Conservation (phyloP, 2,329 filamentous ascomycete genomes). For the Sporothrix brasiliensis region DNA sequence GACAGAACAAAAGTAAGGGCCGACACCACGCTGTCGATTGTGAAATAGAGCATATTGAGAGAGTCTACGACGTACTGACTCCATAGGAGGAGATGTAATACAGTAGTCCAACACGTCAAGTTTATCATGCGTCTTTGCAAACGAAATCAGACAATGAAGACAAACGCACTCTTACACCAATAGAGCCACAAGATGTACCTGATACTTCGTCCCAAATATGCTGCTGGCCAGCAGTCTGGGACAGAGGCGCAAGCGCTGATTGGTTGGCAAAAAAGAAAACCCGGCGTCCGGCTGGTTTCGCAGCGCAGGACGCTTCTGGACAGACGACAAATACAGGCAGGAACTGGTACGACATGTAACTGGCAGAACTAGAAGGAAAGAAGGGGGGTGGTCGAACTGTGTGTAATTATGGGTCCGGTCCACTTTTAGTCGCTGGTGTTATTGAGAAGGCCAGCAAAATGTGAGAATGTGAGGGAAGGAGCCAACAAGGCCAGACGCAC, state of each 20-base stretch:
- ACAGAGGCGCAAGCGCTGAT: slow-evolving; percentile 27
- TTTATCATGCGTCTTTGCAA: background rate
- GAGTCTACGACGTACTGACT: background rate
- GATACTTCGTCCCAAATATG: slow-evolving; percentile 25
- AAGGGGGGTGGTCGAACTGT: background rate
- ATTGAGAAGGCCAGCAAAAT: slow-evolving; percentile 34
- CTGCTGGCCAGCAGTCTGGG: slow-evolving; percentile 28
- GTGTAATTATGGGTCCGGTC: slow-evolving; percentile 8
- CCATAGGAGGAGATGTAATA: background rate
- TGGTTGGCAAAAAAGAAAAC: slow-evolving; percentile 36
- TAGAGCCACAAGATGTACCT: slow-evolving; percentile 28
- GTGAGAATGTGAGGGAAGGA: slow-evolving; percentile 7
- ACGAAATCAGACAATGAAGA: background rate
- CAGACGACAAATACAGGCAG: slow-evolving; percentile 21
- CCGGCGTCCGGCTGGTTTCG: slow-evolving; percentile 31
- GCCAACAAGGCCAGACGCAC: slow-evolving; percentile 5
- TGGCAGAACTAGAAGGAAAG: background rate
- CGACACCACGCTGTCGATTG: background rate
- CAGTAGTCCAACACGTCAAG: background rate
- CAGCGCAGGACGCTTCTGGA: slow-evolving; percentile 4
- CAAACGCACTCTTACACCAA: background rate
- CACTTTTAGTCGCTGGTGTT: slow-evolving; percentile 38
- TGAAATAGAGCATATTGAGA: background rate
- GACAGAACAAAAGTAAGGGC: background rate
- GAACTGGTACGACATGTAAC: background rate